A percentile compares a stretch with the other conserved stretches of the same genome.
These are phyloP conservation scores for Colletotrichum sp. DNA, from an alignment of 2,329 filamentous ascomycete genomes.

Conservation along the genomic window DNA sequence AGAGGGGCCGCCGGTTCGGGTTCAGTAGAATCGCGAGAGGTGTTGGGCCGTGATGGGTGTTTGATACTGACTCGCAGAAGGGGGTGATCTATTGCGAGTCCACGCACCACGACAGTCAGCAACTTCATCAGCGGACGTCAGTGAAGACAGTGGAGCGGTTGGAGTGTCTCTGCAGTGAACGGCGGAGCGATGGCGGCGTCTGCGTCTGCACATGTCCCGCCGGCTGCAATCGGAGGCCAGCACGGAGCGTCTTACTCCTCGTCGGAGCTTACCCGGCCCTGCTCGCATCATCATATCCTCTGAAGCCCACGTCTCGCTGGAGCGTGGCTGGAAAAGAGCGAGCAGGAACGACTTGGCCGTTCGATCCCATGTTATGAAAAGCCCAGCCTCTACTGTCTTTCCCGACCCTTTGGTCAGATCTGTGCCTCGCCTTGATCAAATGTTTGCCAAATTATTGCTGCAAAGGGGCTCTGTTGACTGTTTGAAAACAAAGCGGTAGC, in stretches of 20 bases:
- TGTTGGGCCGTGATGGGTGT: not conserved
- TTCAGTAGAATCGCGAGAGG: not conserved
- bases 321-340: not conserved
- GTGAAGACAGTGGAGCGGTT: not conserved
- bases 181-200: not conserved
- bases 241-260: not conserved
- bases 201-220: not conserved
- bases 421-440: not conserved
- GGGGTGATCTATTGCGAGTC: too few relatives aligned
- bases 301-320: not conserved
- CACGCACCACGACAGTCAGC: not conserved
- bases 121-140: not conserved
- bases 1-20: not conserved
- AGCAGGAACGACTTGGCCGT: not conserved
- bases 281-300: not conserved
- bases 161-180: not conserved
- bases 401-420: not conserved
- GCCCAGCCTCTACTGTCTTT: not conserved
- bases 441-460: not conserved
- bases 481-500: not conserved
- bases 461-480: not conserved
- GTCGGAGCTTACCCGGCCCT: not conserved
- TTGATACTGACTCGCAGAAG: not conserved
- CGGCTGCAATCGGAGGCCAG: not conserved
- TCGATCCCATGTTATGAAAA: not conserved